Evolutionary conservation across 225 moss, liverwort and hornwort genomes (phyloP), one percentile per base, ranked within the genome.

Genomic region (Physcomitrium patens): DNA sequence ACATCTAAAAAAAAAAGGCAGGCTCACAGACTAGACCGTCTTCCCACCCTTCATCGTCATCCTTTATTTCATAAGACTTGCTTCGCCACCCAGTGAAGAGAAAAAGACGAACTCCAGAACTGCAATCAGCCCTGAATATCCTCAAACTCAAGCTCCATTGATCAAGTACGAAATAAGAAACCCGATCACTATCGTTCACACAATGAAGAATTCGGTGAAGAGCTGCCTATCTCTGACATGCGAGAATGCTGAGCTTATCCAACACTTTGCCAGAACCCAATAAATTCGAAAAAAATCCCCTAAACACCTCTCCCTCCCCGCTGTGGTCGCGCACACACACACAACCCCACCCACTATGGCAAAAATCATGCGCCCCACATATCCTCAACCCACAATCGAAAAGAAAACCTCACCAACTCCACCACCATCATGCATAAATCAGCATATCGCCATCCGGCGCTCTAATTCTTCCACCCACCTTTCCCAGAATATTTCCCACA

Each of bases 111-210:
- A 18, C 61, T 51, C 3, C 50, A 60, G 62, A 22, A 60, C 52
- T 22, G 20, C 50, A 73, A 50, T 31, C 17, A 8, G 27, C n/a
- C 26, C 24, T 15, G 42, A 16, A 51, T 28, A 68, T 18, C 68
- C 20, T n/a, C 3, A 45, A 45, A 17, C 12, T 26, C 45, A 58
- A 17, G 13, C 42, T 43, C 9, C 3, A 43, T 17, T 45, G 44
- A 45, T 12, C 26, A 69, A 16, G 11, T 17, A 20, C 3, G 2
- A 49, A 31, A 28, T 12, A 16, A 63, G 23, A 17, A 42, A 51
- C 52, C 73, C 44, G 45, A 74, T 74, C 26, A 55, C 41, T 51
- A 57, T 42, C 55, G 42, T 56, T 14, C 56, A 43, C 60, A 23
- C 43, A 44, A 13, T 12, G 49, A 13, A 0, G 45, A 44, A 17